Percentiles rank a stretch among this genome's conserved stretches.
These are phyloP conservation scores for Vigna unguiculata DNA, from an alignment of 306 rosid genomes.

Conservation along the genomic window DNA sequence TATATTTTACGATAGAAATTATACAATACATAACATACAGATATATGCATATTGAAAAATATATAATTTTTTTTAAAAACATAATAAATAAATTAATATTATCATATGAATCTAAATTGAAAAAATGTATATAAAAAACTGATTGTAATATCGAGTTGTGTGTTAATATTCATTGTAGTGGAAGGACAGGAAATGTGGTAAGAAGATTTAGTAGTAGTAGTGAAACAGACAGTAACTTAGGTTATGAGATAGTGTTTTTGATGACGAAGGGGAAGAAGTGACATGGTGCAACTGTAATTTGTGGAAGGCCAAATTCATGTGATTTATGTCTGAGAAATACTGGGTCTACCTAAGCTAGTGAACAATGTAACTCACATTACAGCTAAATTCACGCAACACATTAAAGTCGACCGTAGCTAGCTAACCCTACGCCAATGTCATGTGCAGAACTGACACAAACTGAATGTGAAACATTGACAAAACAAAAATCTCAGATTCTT, in stretches of 20 bases:
- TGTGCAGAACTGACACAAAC: slow-evolving; percentile 52
- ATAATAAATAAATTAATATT: no score
- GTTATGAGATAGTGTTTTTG: not conserved
- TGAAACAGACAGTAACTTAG: not conserved
- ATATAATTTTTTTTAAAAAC: no score
- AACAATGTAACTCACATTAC: not conserved
- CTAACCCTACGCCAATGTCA: slow-evolving; percentile 38
- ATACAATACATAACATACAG: no score
- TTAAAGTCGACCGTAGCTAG: slow-evolving; percentile 34
- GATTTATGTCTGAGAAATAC: slow-evolving; percentile 37
- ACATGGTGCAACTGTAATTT: slow-evolving; percentile 25
- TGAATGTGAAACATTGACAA: slow-evolving; percentile 52
- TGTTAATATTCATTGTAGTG: no score
- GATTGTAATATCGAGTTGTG: no score
- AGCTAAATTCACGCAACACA: slow-evolving; percentile 2
- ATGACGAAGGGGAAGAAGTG: slow-evolving; percentile 12
- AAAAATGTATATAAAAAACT: no score
- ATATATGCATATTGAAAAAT: no score
- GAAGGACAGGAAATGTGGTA: not conserved
- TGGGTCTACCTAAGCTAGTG: slow-evolving; percentile 35
- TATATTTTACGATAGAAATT: no score
- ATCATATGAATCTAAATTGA: no score
- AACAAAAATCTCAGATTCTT: slow-evolving; percentile 39
- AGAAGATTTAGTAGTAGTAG: not conserved
- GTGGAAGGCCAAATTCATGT: slow-evolving; percentile 23